Evolutionary conservation across 768 basidiomycete genomes (phyloP), one percentile per base, ranked within the genome.

Genomic region (Rhodotorula graminis): DNA sequence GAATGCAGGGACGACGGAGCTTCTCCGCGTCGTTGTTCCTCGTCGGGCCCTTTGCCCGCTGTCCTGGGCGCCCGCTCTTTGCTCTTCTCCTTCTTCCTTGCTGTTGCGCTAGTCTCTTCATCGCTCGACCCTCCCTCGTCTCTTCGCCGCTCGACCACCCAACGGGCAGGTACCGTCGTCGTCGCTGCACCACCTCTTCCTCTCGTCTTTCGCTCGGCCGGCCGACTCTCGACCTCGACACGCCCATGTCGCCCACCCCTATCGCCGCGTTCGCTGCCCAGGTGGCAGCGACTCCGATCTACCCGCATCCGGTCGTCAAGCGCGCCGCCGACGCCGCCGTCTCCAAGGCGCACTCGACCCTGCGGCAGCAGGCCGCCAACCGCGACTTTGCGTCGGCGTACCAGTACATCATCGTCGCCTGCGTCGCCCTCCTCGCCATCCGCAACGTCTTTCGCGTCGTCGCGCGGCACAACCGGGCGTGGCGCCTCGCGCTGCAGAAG

Each of bases 381-480:
- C 60, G 63, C 61, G 11, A 61, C 15, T 72, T 67, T 44, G 71
- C 66, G n/a, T n/a, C 52, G 21, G 15, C 56, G 7, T 72, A 72
- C 50, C 71, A 72, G 52, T 72, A 46, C 46, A 72, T 72, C 65
- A 64, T 72, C 56, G 61, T 64, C 49, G 61, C 10, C 21, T 33
- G 63, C 61, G 70, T 71, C 47, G 70, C 56, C 25, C 4, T 63
- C 33, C 57, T 72, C 23, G 58, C 71, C 1, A 7, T 72, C 19
- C 71, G 71, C 21, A 49, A 72, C 57, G 23, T 72, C 50, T 60
- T 37, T 23, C 52, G 31, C 44, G 14, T 65, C 59, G 37, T 55
- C 33, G 56, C 65, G 23, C 46, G 61, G 31, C 47, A 62, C 49
- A 72, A 72, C 40, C 61, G 71, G 25, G 59, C 56, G 21, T 72